Evolutionary conservation across 192 early-diverging fungal species (phyloP).

Genomic region (Backusella tarrabulga): DNA sequence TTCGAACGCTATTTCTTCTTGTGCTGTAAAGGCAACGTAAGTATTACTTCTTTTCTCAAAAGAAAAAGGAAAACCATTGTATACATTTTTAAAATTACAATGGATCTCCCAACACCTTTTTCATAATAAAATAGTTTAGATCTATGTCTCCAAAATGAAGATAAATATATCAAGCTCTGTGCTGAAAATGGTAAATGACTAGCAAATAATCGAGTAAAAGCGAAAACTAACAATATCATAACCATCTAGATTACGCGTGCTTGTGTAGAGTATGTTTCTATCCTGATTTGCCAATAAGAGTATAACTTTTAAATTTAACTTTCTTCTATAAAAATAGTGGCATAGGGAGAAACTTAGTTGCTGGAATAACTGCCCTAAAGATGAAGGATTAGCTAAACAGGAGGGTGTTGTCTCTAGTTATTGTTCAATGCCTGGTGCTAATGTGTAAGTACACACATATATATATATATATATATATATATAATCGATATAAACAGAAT

Average conservation of each 20-base stretch:
- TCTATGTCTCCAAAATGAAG: conserved; percentile 17
- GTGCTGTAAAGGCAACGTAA: conserved; percentile 8
- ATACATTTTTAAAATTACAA: not conserved
- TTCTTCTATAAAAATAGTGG: conserved; percentile 12
- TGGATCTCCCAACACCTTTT: not conserved
- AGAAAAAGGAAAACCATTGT: not conserved
- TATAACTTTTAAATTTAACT: conserved; percentile 12
- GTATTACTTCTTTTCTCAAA: not conserved
- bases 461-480: no score
- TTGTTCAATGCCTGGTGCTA: conserved; percentile 28
- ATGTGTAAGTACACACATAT: conserved; percentile 7
- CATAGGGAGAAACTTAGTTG: conserved; percentile 19
- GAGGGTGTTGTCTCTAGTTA: not conserved
- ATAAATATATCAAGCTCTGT: conserved; percentile 21
- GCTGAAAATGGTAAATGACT: conserved; percentile 1
- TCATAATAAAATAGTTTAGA: conserved; percentile 5
- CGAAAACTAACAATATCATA: not conserved
- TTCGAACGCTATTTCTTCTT: not conserved
- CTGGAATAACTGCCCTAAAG: conserved; percentile 26
- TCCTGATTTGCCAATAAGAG: not conserved
- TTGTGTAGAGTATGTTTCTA: conserved; percentile 17
- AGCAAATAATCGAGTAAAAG: not conserved
- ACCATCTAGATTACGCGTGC: conserved; percentile 14
- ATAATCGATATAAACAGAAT: not conserved
- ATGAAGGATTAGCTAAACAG: conserved; percentile 14